Percentiles rank a stretch among this genome's conserved stretches.
phyloP scores from a whole-genome alignment of 2,329 filamentous ascomycete genomes.

The Drechslera avenae region DNA sequence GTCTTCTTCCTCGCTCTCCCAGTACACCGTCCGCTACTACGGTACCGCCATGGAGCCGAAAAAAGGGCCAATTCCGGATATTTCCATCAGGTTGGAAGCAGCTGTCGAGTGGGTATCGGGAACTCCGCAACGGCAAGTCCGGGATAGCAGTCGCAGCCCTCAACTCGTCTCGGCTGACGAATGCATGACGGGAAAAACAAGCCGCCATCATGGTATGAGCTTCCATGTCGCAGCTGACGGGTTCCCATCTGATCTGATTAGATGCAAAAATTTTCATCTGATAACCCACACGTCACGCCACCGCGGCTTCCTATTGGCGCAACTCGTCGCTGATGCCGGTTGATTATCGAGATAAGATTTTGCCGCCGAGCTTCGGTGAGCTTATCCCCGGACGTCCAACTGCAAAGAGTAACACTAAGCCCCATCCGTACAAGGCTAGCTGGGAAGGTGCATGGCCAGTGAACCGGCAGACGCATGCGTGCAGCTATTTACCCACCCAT shows the following conservation, averaged over 20 bases:
- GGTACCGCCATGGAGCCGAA: background rate
- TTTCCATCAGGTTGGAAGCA: background rate
- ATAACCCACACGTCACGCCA: constrained; percentile 21
- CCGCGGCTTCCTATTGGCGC: constrained; percentile 14
- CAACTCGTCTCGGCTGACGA: constrained; percentile 4
- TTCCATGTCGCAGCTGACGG: constrained; percentile 2
- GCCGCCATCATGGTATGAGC: background rate
- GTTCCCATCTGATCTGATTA: constrained; percentile 38
- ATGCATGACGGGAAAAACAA: constrained; percentile 2
- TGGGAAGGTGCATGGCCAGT: constrained; percentile 12
- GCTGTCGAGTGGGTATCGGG: constrained; percentile 3
- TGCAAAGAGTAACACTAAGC: constrained; percentile 14
- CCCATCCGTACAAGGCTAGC: constrained; percentile 17
- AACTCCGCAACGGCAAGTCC: constrained; percentile 1
- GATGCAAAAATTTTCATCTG: constrained; percentile 37
- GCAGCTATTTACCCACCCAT: constrained; percentile 15
- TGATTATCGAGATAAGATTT: constrained; percentile 37
- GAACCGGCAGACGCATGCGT: constrained; percentile 9
- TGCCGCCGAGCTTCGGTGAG: constrained; percentile 28
- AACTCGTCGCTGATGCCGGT: constrained; percentile 21
- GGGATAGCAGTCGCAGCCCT: background rate
- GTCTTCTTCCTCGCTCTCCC: background rate
- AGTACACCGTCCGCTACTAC: constrained; percentile 1
- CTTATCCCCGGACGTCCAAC: constrained; percentile 25
- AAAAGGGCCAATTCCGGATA: background rate